Evolutionary conservation across 208 protist genomes (phyloP).

Genomic region (Trypanosoma avium): DNA sequence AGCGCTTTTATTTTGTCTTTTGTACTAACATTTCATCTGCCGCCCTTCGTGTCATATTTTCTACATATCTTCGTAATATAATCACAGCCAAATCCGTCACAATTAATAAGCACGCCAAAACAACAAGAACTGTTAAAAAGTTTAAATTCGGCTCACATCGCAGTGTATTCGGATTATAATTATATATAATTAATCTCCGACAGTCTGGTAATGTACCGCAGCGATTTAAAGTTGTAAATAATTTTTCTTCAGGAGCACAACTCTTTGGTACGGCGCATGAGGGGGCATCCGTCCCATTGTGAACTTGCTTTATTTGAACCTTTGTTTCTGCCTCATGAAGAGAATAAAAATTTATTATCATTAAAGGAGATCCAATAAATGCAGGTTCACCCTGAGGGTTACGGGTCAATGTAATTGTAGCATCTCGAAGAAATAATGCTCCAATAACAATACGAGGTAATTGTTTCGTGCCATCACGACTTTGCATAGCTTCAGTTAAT

Average conservation of each 20-base stretch:
- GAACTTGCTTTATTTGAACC: slow-evolving; percentile 3
- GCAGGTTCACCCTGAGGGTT: background rate
- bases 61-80: slow-evolving; percentile 28
- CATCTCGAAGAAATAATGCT: slow-evolving; percentile 41
- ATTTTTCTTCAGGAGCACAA: slow-evolving; percentile 30
- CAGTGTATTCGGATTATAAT: slow-evolving; percentile 43
- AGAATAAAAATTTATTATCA: no score
- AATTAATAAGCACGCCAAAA: slow-evolving; percentile 32
- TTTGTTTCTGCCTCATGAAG: no score
- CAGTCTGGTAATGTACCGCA: slow-evolving; percentile 41
- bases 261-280: slow-evolving; percentile 19
- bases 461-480: slow-evolving; percentile 1
- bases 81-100: slow-evolving; percentile 42
- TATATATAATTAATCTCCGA: slow-evolving; percentile 30
- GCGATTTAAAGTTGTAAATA: slow-evolving; percentile 47
- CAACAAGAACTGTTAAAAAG: slow-evolving; percentile 22
- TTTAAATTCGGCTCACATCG: slow-evolving; percentile 31
- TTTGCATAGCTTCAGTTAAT: slow-evolving; percentile 16
- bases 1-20: slow-evolving; percentile 24
- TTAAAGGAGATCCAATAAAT: background rate
- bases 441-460: slow-evolving; percentile 49
- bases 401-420: slow-evolving; percentile 42
- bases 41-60: slow-evolving; percentile 36
- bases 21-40: slow-evolving; percentile 34
- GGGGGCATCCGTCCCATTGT: background rate